Evolutionary conservation across 805 yeast species (phyloP), one percentile per base, ranked within the genome.

Genomic region (Candida andamanensis): DNA sequence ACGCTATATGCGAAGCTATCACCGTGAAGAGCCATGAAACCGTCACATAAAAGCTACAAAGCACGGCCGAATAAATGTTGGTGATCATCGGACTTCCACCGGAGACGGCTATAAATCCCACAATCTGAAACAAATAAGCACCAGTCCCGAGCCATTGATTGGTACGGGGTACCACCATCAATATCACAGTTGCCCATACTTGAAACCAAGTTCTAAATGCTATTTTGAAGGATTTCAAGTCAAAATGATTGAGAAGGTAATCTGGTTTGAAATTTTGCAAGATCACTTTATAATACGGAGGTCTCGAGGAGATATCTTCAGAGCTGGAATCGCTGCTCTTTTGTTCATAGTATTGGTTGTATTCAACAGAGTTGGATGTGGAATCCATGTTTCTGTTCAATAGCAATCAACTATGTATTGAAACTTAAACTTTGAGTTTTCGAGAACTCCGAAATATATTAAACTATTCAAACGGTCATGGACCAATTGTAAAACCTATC

Each of bases 91-190:
- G 50, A 9, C 35, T 30, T 2, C 60, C 61, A 2, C 66, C 64
- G n/a, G 53, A 24, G 14, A 45, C 41, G 4, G 33, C 34, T 16
- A 57, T 46, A 27, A 56, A 54, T 2, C 53, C 58, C 15, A 58
- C 38, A 10, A 58, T 46, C 25, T 48, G 58, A 20, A 54, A 31
- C 25, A 59, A 39, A 35, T 47, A 59, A 3, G 55, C 41, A 3
- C 57, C 60, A 14, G 30, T 32, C 5, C 63, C 63, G 1, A 58
- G 12, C 63, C 63, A 60, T 15, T 24, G 27, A 26, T 48, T 42
- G 1, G 53, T 41, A 2, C 35, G 26, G 2, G 55, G 60, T 3
- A 54, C 45, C 4, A 55, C 41, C 7, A 45, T 34, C 12, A 58
- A 24, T 6, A 60, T 36, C 5, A 53, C 49, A 3, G 52, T 43